These are phyloP conservation scores for Phytophthora nicotianae DNA, from an alignment of 352 stramenopile species.

Conservation along the genomic window DNA sequence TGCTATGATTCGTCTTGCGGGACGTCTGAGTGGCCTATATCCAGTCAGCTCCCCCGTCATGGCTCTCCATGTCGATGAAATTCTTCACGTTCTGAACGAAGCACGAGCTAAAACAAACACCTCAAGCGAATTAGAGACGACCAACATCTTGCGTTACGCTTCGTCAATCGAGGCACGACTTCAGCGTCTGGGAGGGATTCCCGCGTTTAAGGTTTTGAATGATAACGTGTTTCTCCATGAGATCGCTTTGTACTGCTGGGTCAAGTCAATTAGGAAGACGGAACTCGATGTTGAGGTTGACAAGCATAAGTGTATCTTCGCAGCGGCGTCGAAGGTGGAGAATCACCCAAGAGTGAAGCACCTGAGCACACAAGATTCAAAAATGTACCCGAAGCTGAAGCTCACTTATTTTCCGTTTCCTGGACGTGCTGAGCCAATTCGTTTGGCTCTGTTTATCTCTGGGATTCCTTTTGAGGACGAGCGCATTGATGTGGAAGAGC, in stretches of 20 bases:
- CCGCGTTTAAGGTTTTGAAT: conserved; percentile 11
- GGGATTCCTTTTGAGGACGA: conserved; percentile 61
- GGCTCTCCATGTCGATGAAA: conserved; percentile 60
- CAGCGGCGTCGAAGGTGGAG: conserved; percentile 28
- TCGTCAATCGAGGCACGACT: conserved; percentile 38
- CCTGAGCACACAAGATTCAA: conserved; percentile 8
- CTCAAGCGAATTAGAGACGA: conserved; percentile 12
- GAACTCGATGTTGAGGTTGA: conserved; percentile 16
- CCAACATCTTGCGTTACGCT: conserved; percentile 28
- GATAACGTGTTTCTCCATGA: conserved; percentile 33
- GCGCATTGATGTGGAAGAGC: conserved; percentile 39
- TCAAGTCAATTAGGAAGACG: conserved; percentile 13
- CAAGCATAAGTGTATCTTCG: conserved; percentile 17
- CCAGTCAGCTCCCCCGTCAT: conserved; percentile 37
- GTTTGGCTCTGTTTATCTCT: conserved; percentile 50
- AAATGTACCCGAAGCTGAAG: conserved; percentile 40
- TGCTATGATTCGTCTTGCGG: conserved; percentile 67
- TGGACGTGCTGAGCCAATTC: conserved; percentile 57
- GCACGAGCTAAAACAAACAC: conserved; percentile 26
- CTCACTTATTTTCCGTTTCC: conserved; percentile 61
- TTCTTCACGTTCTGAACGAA: conserved; percentile 48
- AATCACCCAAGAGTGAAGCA: conserved; percentile 30
- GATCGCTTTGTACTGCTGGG: conserved; percentile 38
- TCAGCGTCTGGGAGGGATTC: conserved; percentile 13
- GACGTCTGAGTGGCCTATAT: conserved; percentile 55